phyloP scores from a whole-genome alignment of 306 rosid genomes.

The Medicago ruthenica region DNA sequence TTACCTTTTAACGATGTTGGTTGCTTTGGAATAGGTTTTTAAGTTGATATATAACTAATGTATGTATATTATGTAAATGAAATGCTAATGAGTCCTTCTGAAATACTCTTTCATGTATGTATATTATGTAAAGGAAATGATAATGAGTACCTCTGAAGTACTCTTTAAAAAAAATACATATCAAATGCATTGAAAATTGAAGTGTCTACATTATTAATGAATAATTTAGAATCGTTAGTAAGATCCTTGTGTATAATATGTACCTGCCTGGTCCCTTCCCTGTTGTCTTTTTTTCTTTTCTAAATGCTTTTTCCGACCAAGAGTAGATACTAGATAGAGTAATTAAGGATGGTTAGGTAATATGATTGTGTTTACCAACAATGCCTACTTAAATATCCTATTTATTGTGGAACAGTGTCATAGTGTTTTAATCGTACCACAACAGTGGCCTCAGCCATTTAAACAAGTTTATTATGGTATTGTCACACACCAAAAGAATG shows the following conservation, averaged over 20 bases:
- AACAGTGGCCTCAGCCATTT: constrained; percentile 36
- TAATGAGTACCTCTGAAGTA: no score
- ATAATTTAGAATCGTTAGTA: no score
- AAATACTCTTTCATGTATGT: no score
- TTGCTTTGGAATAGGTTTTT: constrained; percentile 21
- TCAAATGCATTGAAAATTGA: no score
- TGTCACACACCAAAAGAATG: constrained; percentile 53
- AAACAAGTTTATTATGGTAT: constrained; percentile 37
- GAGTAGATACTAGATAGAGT: constrained; percentile 26
- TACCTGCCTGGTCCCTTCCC: neutral
- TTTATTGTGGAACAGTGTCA: constrained; percentile 23
- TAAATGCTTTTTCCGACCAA: neutral
- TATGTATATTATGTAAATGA: no score
- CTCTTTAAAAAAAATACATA: no score
- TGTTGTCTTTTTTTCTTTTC: neutral
- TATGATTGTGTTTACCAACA: neutral
- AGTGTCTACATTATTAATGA: no score
- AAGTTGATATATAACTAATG: neutral
- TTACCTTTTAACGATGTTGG: constrained; percentile 27
- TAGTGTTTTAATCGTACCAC: constrained; percentile 35
- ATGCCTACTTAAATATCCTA: neutral
- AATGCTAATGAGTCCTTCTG: no score
- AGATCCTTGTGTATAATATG: no score
- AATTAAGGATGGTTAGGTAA: constrained; percentile 21
- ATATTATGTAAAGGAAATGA: no score